Conservation (phyloP, 805 yeast genomes). For the Teunomyces atbi region DNA sequence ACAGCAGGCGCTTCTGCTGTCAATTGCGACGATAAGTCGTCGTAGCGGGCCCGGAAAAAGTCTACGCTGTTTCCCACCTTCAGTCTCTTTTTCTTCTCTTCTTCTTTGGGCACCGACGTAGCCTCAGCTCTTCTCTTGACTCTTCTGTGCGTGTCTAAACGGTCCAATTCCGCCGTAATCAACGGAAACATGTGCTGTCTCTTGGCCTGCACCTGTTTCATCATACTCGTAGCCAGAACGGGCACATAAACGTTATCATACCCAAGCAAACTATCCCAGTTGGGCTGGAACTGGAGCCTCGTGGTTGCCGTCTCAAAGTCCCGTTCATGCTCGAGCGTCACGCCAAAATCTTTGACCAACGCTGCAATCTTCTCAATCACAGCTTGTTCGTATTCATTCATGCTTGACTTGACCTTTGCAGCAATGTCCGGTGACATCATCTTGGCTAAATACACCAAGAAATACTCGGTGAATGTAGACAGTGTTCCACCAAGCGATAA, state of each 20-base stretch:
- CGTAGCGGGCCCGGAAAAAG: constrained; percentile 39
- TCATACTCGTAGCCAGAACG: constrained; percentile 9
- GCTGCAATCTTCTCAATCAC: constrained; percentile 37
- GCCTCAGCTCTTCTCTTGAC: constrained; percentile 21
- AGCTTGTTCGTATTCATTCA: constrained; percentile 27
- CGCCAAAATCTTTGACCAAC: constrained; percentile 37
- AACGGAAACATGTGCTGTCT: constrained; percentile 39
- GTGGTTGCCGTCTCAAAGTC: constrained; percentile 32
- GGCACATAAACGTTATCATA: constrained; percentile 22
- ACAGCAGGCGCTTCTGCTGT: constrained; percentile 17
- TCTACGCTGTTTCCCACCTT: constrained; percentile 34
- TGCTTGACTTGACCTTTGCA: constrained; percentile 20
- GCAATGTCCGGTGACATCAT: constrained; percentile 32
- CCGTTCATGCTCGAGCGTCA: constrained; percentile 37
- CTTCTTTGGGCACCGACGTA: constrained; percentile 7
- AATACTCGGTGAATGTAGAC: constrained; percentile 24
- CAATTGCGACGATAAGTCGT: constrained; percentile 29
- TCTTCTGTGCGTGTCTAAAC: constrained; percentile 9
- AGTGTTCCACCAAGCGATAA: constrained; percentile 28
- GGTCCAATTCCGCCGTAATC: constrained; percentile 33
- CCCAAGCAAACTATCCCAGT: constrained; percentile 32
- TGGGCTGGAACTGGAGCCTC: constrained; percentile 30
- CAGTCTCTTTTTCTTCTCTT: constrained; percentile 20
- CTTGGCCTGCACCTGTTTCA: constrained; percentile 24
- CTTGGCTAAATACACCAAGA: constrained; percentile 34